Conservation (phyloP, 1,284 basidiomycete genomes). For the Ustilago hordei region DNA sequence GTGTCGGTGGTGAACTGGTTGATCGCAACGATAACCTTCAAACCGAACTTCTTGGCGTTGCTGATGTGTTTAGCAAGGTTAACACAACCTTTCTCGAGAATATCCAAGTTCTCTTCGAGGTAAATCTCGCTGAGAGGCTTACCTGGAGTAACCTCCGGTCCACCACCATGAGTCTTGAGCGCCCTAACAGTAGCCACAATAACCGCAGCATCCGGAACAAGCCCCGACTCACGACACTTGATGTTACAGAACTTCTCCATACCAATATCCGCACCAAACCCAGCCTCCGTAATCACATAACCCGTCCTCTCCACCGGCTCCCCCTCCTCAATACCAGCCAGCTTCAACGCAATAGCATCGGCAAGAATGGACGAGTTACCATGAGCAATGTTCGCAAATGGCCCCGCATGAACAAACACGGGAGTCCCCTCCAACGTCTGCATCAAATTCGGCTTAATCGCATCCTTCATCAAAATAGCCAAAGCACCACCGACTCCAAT, state of each 20-base stretch:
- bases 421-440: constrained; percentile 98
- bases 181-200: constrained; percentile 98
- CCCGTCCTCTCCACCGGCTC: constrained; percentile 84
- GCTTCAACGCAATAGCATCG: constrained; percentile 93
- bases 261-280: constrained; percentile 97
- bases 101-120: constrained; percentile 90
- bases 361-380: constrained; percentile 99
- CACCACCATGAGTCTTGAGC: constrained; percentile 99
- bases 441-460: constrained; percentile 99
- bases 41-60: constrained; percentile 93
- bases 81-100: constrained; percentile 89
- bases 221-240: constrained; percentile 93
- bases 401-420: constrained; percentile 98
- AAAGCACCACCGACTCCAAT: constrained; percentile 95
- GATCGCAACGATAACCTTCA: constrained; percentile 96
- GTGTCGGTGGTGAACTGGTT: constrained; percentile 95
- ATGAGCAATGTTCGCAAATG: constrained; percentile 99
- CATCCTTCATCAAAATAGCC: constrained; percentile 97
- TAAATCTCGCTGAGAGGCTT: constrained; percentile 94
- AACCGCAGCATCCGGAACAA: constrained; percentile 91
- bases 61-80: constrained; percentile 94
- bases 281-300: constrained; percentile 97
- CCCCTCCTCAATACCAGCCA: constrained; percentile 94
- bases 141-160: constrained; percentile 95
- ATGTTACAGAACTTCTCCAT: constrained; percentile 95